Conservation (phyloP, 1,139 yeast species). For the Sugiyamaella japonica region DNA sequence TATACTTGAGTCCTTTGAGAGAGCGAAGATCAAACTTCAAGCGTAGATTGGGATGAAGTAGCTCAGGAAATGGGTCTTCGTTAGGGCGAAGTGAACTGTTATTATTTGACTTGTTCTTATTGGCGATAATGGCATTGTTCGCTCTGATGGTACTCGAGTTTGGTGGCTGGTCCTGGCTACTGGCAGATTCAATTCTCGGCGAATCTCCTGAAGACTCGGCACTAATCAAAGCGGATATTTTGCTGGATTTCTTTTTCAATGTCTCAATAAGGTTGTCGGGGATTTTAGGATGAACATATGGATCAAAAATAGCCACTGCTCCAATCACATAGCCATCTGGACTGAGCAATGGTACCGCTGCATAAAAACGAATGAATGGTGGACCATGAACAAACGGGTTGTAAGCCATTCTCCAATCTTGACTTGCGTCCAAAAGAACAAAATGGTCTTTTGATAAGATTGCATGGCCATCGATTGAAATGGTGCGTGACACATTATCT, state of each 20-base stretch:
- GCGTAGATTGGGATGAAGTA: slow-evolving; percentile 20
- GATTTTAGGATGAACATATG: slow-evolving; percentile 46
- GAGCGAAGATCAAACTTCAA: slow-evolving; percentile 23
- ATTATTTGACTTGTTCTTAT: background rate
- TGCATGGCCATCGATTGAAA: slow-evolving; percentile 67
- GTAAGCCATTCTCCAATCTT: slow-evolving; percentile 64
- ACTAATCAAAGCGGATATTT: slow-evolving; percentile 49
- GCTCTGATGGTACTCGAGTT: background rate
- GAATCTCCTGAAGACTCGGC: slow-evolving; percentile 25
- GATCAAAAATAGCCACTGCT: slow-evolving; percentile 59
- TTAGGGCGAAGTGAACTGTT: background rate
- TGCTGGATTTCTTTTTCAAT: slow-evolving; percentile 45
- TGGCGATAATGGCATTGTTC: background rate
- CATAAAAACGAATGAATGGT: slow-evolving; percentile 60
- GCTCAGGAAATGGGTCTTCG: slow-evolving; percentile 12
- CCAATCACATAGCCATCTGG: slow-evolving; percentile 53
- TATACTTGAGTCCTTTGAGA: slow-evolving; percentile 26
- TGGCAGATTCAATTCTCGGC: slow-evolving; percentile 27
- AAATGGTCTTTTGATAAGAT: slow-evolving; percentile 58
- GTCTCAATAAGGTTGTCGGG: slow-evolving; percentile 41
- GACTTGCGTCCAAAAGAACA: slow-evolving; percentile 56
- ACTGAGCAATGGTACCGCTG: slow-evolving; percentile 58
- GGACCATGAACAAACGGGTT: slow-evolving; percentile 64
- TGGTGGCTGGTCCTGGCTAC: background rate
- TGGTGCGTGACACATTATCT: slow-evolving; percentile 48